Base-by-base conservation (phyloP, 2,329 filamentous ascomycete species). In the Cytospora mali region DNA sequence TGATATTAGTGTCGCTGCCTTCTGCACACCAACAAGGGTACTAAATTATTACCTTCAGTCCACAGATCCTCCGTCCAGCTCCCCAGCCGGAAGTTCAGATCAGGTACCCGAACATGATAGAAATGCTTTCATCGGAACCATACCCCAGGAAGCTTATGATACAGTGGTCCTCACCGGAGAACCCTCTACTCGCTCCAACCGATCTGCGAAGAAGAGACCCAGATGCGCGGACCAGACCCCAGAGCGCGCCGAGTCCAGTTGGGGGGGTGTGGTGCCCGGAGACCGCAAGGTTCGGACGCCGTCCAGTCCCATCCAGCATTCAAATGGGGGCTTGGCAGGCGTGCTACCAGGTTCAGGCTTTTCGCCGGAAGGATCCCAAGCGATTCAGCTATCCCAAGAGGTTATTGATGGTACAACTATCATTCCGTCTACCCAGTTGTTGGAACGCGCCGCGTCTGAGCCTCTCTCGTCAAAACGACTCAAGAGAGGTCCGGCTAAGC, bases 21-120 rank as follows among this genome's bases (percentile, higher is more conserved):
- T 76, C 27, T 76, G 74, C 21, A 82, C 85, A 0, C 84, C 84
- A 0, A 81, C 80, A 1, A 76, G 80, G 46, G 72, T 84, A 0
- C 68, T 86, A 13, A 78, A 83, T 63, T 76, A 79, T 27, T 83
- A 81, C 62, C 73, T 84, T 4, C 77, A 79, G 55, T 66, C 67
- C 10, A 71, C 71, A 27, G 72, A 72, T 42, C 72, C 66, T 18
- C 67, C 73, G 25, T 66, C 71, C 0, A 68, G 71, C 25, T 56
- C 54, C 18, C 67, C 69, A n/a, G 50, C 64, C 57, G 16, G 49
- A 52, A 23, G n/a, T 35, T 57, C 55, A 46, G 33, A 14, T 2
- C 27, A 53, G n/a, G 33, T 21, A 46, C 7, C 18, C 14, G 50
- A 53, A 31, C 6, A 4, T 16, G 27, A 35, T 48, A 46, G 35